Evolutionary conservation across 352 stramenopile species (phyloP).

Genomic region (Pythium grandisporangium): DNA sequence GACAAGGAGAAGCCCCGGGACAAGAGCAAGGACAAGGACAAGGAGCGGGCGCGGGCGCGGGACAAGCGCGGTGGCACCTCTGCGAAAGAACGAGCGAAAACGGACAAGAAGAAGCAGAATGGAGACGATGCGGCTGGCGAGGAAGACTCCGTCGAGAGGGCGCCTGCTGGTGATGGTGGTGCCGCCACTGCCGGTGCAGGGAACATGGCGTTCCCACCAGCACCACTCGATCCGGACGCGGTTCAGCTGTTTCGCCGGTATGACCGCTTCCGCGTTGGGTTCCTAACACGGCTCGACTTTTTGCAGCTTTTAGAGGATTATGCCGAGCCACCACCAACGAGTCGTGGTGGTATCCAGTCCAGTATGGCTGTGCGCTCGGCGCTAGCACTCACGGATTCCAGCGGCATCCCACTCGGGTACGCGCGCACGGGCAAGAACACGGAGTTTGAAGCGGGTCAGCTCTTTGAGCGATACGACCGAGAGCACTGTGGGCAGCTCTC

Average conservation of each 20-base stretch:
- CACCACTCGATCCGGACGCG: conserved; percentile 53
- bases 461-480: conserved; percentile 76
- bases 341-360: conserved; percentile 3
- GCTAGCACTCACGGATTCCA: conserved; percentile 53
- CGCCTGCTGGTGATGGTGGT: not conserved
- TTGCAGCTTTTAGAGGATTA: conserved; percentile 67
- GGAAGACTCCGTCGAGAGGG: not conserved
- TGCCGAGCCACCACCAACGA: conserved; percentile 12
- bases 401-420: conserved; percentile 60
- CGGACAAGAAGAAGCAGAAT: conserved; percentile 6
- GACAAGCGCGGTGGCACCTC: no score
- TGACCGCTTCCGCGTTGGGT: conserved; percentile 37
- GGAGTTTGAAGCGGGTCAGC: conserved; percentile 77
- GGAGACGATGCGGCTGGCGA: not conserved
- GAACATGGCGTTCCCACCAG: no score
- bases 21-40: conserved; percentile 24
- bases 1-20: conserved; percentile 16
- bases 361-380: conserved; percentile 15
- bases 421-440: conserved; percentile 63
- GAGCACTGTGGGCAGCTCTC: conserved; percentile 45
- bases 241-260: conserved; percentile 80
- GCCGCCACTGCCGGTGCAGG: not conserved
- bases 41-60: no score
- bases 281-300: conserved; percentile 55
- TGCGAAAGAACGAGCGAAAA: no score